Base-by-base conservation (phyloP, 2,329 filamentous ascomycete species). In the Claviceps sp. region DNA sequence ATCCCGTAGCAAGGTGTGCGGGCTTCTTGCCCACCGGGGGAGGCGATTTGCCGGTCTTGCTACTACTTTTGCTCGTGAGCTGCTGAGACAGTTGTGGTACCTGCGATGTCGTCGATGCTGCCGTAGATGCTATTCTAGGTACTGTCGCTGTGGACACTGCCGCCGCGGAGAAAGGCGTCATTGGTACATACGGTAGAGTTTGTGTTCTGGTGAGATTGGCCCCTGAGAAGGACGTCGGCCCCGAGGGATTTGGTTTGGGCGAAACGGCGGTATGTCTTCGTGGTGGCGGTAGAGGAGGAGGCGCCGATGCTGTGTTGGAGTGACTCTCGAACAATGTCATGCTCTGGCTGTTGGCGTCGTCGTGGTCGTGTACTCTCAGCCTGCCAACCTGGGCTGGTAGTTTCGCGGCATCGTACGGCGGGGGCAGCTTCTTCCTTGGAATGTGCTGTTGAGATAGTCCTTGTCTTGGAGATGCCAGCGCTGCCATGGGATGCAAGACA, bases 1-100 rank as follows among this genome's bases (percentile, higher is more conserved):
- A 61, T 45, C 58, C 57, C 6, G 62, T 60, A 16, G 67, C 58
- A 4, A 81, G 69, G 56, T 80, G 77, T 2, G 76, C 71, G 1
- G 82, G 82, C 59, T 86, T 86, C 62, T 72, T 78, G 22, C 81
- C 82, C 48, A 85, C 71, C 1, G 76, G 76, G 5, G 77, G 79
- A n/a, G 75, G 66, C 9, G 66, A 61, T 55, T 74, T 76, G 14
- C 17, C 45, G 34, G 17, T 16, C 44, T 46, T 44, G 23, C 23
- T 23, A 13, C 62, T 58, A 26, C 62, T 58, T 34, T 66, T 64
- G 43, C 61, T 58, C 36, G 66, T 64, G 38, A 65, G 55, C 43
- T 61, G 59, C 49, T 63, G 56, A 8, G 66, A 66, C 6, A 58
- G 50, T 40, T 64, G 64, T 1, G 71, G 66, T 39, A 57, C 52